Conservation (phyloP, 305 asterid species). For the Fraxinus dipetala region DNA sequence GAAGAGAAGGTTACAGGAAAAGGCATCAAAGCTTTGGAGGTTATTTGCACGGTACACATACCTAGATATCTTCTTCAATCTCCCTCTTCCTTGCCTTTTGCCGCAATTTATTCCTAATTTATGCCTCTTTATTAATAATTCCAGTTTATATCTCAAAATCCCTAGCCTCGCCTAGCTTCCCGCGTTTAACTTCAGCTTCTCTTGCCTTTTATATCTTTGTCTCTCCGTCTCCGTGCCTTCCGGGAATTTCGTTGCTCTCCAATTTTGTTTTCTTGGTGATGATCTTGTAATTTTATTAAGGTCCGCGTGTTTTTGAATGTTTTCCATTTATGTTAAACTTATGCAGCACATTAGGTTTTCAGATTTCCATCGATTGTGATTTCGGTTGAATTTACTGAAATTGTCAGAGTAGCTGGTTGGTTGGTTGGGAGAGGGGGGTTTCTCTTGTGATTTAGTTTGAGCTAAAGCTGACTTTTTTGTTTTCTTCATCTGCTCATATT, state of each 20-base stretch:
- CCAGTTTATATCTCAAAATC: constrained; percentile 28
- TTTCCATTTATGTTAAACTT: not conserved
- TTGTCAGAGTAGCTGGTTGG: not conserved
- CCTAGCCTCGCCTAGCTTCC: constrained; percentile 19
- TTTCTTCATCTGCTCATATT: constrained; percentile 33
- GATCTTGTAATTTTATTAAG: constrained; percentile 31
- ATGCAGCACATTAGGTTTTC: not conserved
- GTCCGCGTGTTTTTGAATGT: constrained; percentile 21
- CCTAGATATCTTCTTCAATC: constrained; percentile 81
- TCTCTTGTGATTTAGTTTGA: constrained; percentile 23
- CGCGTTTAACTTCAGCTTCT: constrained; percentile 23
- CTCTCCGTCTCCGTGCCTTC: constrained; percentile 14
- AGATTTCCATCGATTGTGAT: not conserved
- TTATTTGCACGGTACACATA: constrained; percentile 79
- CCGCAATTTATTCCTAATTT: constrained; percentile 69
- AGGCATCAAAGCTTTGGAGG: constrained; percentile 62
- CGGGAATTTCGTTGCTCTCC: not conserved
- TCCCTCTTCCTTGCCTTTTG: constrained; percentile 59
- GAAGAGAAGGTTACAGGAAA: constrained; percentile 22
- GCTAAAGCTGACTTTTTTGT: constrained; percentile 26
- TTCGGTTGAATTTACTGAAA: not conserved
- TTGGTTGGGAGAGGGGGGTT: constrained; percentile 1
- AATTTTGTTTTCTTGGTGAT: constrained; percentile 22
- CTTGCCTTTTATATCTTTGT: constrained; percentile 11
- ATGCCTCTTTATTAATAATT: constrained; percentile 32